A percentile compares a stretch with the other conserved stretches of the same genome.
phyloP scores from a whole-genome alignment of 208 protist species.

The Wallacemonas sp. region DNA sequence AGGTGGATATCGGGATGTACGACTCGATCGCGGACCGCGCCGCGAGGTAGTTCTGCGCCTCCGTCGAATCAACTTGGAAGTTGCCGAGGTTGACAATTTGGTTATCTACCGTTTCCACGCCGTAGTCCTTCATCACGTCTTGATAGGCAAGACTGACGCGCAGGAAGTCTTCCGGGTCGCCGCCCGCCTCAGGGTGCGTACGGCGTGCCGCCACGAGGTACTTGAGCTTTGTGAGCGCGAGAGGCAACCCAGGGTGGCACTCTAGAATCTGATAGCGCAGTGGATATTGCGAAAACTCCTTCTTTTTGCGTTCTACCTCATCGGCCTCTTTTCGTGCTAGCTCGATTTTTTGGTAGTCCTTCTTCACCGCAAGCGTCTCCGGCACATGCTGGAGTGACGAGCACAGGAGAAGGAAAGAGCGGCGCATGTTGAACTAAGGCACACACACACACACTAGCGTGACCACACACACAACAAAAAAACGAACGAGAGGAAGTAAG shows the following conservation, averaged over 20 bases:
- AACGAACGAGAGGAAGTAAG: neutral
- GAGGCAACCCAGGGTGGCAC: slow-evolving; percentile 66
- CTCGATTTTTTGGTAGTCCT: slow-evolving; percentile 76
- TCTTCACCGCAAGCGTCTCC: slow-evolving; percentile 38
- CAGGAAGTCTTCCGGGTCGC: slow-evolving; percentile 76
- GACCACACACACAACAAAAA: neutral
- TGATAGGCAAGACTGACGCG: slow-evolving; percentile 82
- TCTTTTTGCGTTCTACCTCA: slow-evolving; percentile 45
- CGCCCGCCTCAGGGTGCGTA: slow-evolving; percentile 81
- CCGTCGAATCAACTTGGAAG: slow-evolving; percentile 70
- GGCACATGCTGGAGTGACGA: slow-evolving; percentile 46
- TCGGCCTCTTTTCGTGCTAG: slow-evolving; percentile 42
- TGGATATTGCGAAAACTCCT: slow-evolving; percentile 64
- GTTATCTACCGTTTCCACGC: slow-evolving; percentile 83
- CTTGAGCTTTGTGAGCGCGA: slow-evolving; percentile 81
- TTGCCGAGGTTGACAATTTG: slow-evolving; percentile 86
- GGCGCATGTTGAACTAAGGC: slow-evolving; percentile 33
- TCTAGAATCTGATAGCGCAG: slow-evolving; percentile 82
- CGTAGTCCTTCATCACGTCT: slow-evolving; percentile 88
- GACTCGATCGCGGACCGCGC: slow-evolving; percentile 62
- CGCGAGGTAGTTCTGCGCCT: slow-evolving; percentile 80
- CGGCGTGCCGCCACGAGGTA: slow-evolving; percentile 78
- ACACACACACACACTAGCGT: neutral
- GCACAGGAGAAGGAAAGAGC: slow-evolving; percentile 37
- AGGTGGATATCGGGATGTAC: slow-evolving; percentile 82